These are phyloP conservation scores for Trichothecium sympodiale DNA, from an alignment of 2,329 filamentous ascomycete genomes.

Conservation along the genomic window DNA sequence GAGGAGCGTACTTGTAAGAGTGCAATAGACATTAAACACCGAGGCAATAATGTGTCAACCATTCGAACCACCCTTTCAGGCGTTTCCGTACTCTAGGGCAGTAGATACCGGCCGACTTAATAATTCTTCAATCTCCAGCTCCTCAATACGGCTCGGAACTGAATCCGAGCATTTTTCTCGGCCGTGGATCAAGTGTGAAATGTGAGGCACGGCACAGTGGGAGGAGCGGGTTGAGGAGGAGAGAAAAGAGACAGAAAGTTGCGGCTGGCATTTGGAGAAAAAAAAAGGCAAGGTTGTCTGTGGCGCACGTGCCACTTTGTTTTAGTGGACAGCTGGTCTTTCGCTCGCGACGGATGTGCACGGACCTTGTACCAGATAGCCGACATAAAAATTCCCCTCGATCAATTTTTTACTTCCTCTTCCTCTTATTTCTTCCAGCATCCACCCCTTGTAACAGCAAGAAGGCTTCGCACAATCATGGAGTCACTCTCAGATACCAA, in stretches of 20 bases:
- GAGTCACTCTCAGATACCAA: constrained; percentile 62
- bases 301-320: too few species aligned
- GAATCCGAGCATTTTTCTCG: neutral
- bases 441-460: constrained; percentile 1
- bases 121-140: constrained; percentile 51
- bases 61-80: constrained; percentile 78
- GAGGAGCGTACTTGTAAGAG: too few species aligned
- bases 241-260: constrained; percentile 11
- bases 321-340: too few species aligned
- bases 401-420: constrained; percentile 9
- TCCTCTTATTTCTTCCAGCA: constrained; percentile 3
- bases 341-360: too few species aligned
- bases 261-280: constrained; percentile 6
- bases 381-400: constrained; percentile 1
- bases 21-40: too few species aligned
- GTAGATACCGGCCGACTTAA: constrained; percentile 69
- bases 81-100: constrained; percentile 63
- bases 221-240: constrained; percentile 27
- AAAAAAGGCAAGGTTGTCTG: too few species aligned
- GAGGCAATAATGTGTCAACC: constrained; percentile 56
- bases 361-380: too few species aligned
- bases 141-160: neutral
- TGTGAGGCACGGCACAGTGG: constrained; percentile 7
- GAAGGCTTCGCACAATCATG: constrained; percentile 34
- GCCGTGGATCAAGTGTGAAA: neutral